Evolutionary conservation across 139 green algal species (phyloP).

Genomic region (Nannochloris sp.): DNA sequence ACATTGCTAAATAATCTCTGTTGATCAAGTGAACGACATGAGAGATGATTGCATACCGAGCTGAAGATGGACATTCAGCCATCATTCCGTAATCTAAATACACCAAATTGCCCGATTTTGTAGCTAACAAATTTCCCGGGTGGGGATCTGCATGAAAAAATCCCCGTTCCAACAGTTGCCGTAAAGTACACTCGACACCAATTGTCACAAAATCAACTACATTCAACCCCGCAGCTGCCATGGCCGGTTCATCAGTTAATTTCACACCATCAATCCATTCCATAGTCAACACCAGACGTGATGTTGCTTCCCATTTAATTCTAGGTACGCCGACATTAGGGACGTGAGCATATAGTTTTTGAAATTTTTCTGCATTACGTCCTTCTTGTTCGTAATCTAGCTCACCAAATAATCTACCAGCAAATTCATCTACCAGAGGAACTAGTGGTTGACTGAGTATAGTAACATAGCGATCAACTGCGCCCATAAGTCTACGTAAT

Average conservation of each 20-base stretch:
- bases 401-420: constrained; percentile 85
- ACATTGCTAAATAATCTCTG: constrained; percentile 73
- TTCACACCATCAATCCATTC: constrained; percentile 98
- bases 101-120: constrained; percentile 68
- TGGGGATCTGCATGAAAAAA: constrained; percentile 86
- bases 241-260: constrained; percentile 68
- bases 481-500: constrained; percentile 65
- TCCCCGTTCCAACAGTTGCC: constrained; percentile 74
- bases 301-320: constrained; percentile 67
- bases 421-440: constrained; percentile 95
- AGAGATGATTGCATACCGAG: constrained; percentile 79
- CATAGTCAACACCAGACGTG: constrained; percentile 81
- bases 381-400: constrained; percentile 92
- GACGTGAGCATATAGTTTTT: constrained; percentile 58
- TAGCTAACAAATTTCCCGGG: constrained; percentile 90
- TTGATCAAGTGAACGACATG: constrained; percentile 98
- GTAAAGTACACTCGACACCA: constrained; percentile 90
- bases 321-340: constrained; percentile 59
- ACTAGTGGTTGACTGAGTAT: constrained; percentile 68
- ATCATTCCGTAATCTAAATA: constrained; percentile 97
- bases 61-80: constrained; percentile 59
- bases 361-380: constrained; percentile 81
- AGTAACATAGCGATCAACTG: constrained; percentile 59
- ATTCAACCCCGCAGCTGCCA: constrained; percentile 58
- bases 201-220: constrained; percentile 93